Conservation (phyloP, 2,329 filamentous ascomycete species). For the Thermomyces lanuginosus region DNA sequence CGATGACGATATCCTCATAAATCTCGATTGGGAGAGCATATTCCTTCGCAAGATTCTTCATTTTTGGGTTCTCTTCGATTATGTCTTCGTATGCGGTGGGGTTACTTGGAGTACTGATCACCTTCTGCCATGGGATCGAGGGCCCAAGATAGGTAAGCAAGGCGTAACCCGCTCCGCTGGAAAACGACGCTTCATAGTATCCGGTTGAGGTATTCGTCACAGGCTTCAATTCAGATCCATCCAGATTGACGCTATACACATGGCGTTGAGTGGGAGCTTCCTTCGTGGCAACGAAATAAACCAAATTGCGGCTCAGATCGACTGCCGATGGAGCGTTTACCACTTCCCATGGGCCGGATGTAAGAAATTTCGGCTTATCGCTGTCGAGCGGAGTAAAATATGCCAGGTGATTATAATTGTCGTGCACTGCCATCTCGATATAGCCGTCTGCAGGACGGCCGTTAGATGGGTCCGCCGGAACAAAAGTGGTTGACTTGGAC, state of each 20-base stretch:
- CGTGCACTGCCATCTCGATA: conserved; percentile 73
- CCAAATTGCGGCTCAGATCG: conserved; percentile 67
- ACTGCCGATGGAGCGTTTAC: conserved; percentile 69
- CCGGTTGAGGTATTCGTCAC: conserved; percentile 58
- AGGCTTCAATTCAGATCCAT: conserved; percentile 55
- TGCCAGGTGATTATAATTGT: conserved; percentile 77
- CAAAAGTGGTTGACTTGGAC: conserved; percentile 65
- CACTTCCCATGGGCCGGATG: conserved; percentile 83
- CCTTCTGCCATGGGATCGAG: conserved; percentile 74
- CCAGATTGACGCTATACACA: conserved; percentile 73
- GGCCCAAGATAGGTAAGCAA: conserved; percentile 76
- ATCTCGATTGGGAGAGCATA: conserved; percentile 70
- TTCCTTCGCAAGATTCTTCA: conserved; percentile 46
- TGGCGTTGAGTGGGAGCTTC: conserved; percentile 81
- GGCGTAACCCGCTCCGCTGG: conserved; percentile 61
- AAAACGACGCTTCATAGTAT: conserved; percentile 75
- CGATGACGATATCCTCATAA: conserved; percentile 72
- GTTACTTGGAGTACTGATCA: conserved; percentile 62
- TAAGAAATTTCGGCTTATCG: conserved; percentile 66
- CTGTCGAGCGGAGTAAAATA: conserved; percentile 86
- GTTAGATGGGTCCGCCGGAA: conserved; percentile 65
- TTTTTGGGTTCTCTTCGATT: conserved; percentile 77
- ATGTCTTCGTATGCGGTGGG: conserved; percentile 46
- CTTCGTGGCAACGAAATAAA: conserved; percentile 81
- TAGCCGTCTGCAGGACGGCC: conserved; percentile 75